A percentile compares a stretch with the other conserved stretches of the same genome.
These are phyloP conservation scores for Murraya paniculata DNA, from an alignment of 345 rosid genomes.

Conservation along the genomic window DNA sequence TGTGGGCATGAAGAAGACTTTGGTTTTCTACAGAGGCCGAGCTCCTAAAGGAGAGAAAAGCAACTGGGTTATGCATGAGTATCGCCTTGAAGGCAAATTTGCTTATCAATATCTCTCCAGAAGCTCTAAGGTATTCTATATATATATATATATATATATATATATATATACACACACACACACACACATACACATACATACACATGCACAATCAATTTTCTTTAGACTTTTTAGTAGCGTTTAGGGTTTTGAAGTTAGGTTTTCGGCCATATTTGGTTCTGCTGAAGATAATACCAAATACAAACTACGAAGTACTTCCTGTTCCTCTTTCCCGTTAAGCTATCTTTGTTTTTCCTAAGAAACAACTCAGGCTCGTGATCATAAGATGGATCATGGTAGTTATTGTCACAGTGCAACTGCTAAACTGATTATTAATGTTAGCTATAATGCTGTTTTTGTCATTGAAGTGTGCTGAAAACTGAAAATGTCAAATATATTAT, in stretches of 20 bases:
- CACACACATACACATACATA: too few relatives aligned
- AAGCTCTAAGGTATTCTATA: conserved; percentile 55
- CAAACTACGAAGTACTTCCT: neutral
- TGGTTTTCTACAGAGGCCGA: conserved; percentile 85
- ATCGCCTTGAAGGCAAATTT: conserved; percentile 91
- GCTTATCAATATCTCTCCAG: conserved; percentile 76
- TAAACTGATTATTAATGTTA: neutral
- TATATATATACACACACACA: too few relatives aligned
- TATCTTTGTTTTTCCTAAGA: neutral
- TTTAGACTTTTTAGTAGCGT: neutral
- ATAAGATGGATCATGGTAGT: neutral
- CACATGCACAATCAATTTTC: too few relatives aligned
- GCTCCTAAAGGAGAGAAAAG: conserved; percentile 94
- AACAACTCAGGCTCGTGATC: neutral
- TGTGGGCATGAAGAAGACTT: conserved; percentile 93
- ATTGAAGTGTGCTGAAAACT: neutral
- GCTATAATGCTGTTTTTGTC: neutral
- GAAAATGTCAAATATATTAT: neutral
- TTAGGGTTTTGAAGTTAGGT: neutral
- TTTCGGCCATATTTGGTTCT: neutral
- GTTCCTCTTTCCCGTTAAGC: neutral
- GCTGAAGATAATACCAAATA: neutral
- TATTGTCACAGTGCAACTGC: neutral
- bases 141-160: too few relatives aligned
- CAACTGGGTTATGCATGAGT: conserved; percentile 98